Base-by-base conservation (phyloP, 1,284 basidiomycete genomes). In the Afroboletus lepidellus region DNA sequence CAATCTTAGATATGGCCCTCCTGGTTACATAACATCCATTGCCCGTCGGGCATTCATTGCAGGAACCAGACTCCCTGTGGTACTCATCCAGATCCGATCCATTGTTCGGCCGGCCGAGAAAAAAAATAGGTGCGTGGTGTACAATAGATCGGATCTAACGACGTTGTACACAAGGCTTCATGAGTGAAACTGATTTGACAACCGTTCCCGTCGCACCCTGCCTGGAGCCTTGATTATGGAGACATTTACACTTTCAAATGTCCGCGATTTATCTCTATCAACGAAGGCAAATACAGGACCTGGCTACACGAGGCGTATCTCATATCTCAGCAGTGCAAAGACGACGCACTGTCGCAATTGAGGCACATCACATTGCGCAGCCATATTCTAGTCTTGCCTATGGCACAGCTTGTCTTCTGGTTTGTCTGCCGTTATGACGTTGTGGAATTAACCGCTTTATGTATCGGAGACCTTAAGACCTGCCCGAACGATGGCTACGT, bases 121-220 rank as follows among this genome's bases (percentile, higher is more conserved):
- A 39, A 24, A 38, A 61, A 54, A 58, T 23, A 46, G 27, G 60
- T 39, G 29, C 16, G 53, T 37, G 7, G 9, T n/a, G 25, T 3
- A 51, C 51, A 51, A 50, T 33, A 39, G 50, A 65, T 64, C 41
- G 7, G 53, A 67, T 66, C 63, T 61, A 29, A 52, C 37, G 24
- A 33, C 36, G 36, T 27, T 38, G 20, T 18, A 45, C 50, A 51
- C 50, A 51, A 50, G 47, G 41, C 24, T 47, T 41, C 41, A 34
- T 46, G 41, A 49, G 29, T 48, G 51, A 48, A 45, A 41, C 23
- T 27, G 38, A 34, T 56, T 38, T 51, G 32, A 41, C 30, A 27
- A 51, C 64, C 64, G 62, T 44, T 27, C 62, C 60, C 64, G 58
- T 66, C 61, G 62, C 42, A 48, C 43, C 37, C 41, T 23, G 15